Evolutionary conservation across 108 stramenopile species (phyloP).

Genomic region (Cyclotella sp.): DNA sequence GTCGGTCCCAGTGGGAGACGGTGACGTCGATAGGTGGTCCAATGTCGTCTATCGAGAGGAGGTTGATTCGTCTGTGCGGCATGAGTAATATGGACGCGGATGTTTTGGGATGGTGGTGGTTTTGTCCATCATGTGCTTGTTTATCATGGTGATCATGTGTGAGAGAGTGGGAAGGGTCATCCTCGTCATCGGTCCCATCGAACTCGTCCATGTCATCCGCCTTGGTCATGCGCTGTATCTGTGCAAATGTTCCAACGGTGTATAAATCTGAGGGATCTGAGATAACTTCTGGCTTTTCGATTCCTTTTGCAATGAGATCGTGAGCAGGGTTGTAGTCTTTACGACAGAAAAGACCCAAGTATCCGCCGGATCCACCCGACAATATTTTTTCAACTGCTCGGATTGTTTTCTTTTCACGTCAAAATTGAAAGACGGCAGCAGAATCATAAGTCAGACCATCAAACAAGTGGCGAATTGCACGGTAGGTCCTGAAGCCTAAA

Average conservation of each 20-base stretch:
- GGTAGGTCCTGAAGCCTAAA: too few species aligned
- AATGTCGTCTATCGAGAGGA: conserved; percentile 73
- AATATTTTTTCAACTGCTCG: conserved; percentile 73
- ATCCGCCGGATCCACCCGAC: conserved; percentile 58
- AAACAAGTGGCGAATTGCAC: too few species aligned
- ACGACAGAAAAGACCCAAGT: conserved; percentile 79
- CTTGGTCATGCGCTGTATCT: conserved; percentile 74
- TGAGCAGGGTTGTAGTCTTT: conserved; percentile 55
- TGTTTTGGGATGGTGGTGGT: conserved; percentile 31
- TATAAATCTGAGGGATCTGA: conserved; percentile 74
- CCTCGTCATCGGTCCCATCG: conserved; percentile 9
- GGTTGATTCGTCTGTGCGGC: conserved; percentile 89
- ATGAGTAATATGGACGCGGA: conserved; percentile 76
- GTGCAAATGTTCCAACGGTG: conserved; percentile 85
- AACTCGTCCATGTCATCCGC: conserved; percentile 21
- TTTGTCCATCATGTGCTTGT: conserved; percentile 18
- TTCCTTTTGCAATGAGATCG: conserved; percentile 72
- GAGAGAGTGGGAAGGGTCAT: conserved; percentile 13
- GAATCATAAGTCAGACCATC: neutral
- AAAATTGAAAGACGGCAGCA: neutral
- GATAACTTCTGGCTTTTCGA: conserved; percentile 81
- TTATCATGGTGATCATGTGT: neutral
- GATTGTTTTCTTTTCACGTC: conserved; percentile 56
- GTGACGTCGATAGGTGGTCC: conserved; percentile 93
- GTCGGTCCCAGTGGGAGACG: conserved; percentile 89